A percentile compares a stretch with the other conserved stretches of the same genome.
phyloP scores from a whole-genome alignment of 768 basidiomycete species.

The Russula ochroleuca region DNA sequence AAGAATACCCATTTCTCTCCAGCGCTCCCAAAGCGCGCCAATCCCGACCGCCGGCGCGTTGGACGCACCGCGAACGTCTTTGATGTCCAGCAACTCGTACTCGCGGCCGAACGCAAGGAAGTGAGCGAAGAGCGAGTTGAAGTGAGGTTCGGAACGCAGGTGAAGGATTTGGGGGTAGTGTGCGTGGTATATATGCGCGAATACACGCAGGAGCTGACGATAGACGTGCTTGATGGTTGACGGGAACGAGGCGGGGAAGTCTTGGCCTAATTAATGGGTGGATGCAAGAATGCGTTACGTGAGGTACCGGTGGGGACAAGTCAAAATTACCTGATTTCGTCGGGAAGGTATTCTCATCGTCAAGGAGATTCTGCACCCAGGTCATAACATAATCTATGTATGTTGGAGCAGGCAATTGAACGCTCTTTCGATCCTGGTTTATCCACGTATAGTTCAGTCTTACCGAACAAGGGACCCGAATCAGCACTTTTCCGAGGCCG shows the following conservation, averaged over 20 bases:
- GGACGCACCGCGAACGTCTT: constrained; percentile 74
- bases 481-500: not conserved
- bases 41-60: constrained; percentile 57
- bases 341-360: constrained; percentile 93
- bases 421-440: constrained; percentile 84
- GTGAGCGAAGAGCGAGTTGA: constrained; percentile 96
- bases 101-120: constrained; percentile 94
- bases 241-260: constrained; percentile 86
- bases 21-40: constrained; percentile 80
- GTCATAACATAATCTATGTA: constrained; percentile 99
- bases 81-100: constrained; percentile 85
- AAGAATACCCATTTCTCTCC: constrained; percentile 82
- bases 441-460: constrained; percentile 95
- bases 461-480: not conserved
- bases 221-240: constrained; percentile 90
- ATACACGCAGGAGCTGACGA: constrained; percentile 92
- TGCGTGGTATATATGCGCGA: constrained; percentile 95
- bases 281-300: not conserved
- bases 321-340: constrained; percentile 78
- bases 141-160: constrained; percentile 89
- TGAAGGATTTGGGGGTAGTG: constrained; percentile 91
- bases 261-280: constrained; percentile 52
- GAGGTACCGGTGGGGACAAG: not conserved
- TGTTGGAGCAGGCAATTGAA: constrained; percentile 85
- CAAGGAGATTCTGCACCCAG: constrained; percentile 88